phyloP scores from a whole-genome alignment of 495 filamentous ascomycete species.

The Margaritispora aquatica region DNA sequence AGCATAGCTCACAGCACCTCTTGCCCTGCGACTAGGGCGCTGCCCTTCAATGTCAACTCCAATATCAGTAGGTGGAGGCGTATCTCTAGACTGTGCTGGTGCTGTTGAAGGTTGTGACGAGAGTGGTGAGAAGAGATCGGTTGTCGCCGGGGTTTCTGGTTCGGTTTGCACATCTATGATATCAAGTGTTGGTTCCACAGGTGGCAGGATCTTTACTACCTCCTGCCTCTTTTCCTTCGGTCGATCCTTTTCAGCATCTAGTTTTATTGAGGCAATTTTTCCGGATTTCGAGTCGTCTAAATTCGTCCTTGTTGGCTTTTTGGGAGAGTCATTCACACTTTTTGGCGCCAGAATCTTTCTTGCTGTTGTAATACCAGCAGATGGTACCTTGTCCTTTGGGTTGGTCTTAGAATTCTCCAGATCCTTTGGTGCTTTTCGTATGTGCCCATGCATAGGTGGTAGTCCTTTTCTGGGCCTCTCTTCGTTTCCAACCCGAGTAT shows the following conservation, averaged over 20 bases:
- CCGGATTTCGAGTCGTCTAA: constrained; percentile 13
- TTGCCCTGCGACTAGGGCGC: constrained; percentile 56
- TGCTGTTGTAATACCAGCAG: constrained; percentile 1
- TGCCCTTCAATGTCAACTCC: constrained; percentile 8
- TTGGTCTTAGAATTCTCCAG: neutral
- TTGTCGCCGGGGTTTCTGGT: constrained; percentile 24
- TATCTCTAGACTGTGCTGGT: constrained; percentile 24
- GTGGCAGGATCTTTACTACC: constrained; percentile 1
- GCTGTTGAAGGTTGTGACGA: constrained; percentile 32
- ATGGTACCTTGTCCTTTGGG: constrained; percentile 1
- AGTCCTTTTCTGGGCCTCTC: constrained; percentile 5
- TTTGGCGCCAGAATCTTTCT: constrained; percentile 57
- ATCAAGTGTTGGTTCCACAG: neutral
- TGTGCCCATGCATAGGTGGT: constrained; percentile 7
- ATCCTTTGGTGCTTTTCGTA: constrained; percentile 12
- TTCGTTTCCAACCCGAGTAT: constrained; percentile 21
- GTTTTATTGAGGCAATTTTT: constrained; percentile 17
- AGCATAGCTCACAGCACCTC: constrained; percentile 70
- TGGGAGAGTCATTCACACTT: constrained; percentile 44
- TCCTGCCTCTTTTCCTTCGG: constrained; percentile 17
- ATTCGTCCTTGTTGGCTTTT: constrained; percentile 24
- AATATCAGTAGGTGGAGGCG: constrained; percentile 23
- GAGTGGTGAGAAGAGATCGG: constrained; percentile 29
- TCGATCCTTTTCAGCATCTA: constrained; percentile 16
- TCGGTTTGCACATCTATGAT: constrained; percentile 16